Evolutionary conservation across 176 grass and related monocot genomes (phyloP).

Genomic region (Carex myosuroides): DNA sequence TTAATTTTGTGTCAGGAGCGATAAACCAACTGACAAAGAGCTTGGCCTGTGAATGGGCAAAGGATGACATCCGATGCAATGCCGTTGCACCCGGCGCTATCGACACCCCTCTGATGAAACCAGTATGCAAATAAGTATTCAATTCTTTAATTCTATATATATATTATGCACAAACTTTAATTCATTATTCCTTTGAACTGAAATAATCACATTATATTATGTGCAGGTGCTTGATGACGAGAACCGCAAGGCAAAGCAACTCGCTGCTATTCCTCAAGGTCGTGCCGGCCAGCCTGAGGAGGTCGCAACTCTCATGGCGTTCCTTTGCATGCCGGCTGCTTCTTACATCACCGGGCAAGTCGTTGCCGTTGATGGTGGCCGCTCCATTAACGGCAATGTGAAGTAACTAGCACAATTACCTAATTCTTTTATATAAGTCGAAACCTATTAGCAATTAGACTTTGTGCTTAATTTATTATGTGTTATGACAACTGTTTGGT

Average conservation of each 20-base stretch:
- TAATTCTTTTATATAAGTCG: neutral
- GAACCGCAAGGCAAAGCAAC: slow-evolving; percentile 7
- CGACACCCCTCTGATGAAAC: slow-evolving; percentile 23
- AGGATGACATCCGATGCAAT: slow-evolving; percentile 24
- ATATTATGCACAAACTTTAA: neutral
- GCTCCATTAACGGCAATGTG: slow-evolving; percentile 5
- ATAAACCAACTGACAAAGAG: slow-evolving; percentile 35
- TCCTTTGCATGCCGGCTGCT: slow-evolving; percentile 25
- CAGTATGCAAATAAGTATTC: neutral
- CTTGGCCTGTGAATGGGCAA: slow-evolving; percentile 31
- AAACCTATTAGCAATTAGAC: too few relatives aligned
- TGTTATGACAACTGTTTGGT: too few relatives aligned
- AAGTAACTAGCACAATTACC: neutral
- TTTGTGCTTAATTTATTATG: too few relatives aligned
- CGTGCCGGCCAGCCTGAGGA: slow-evolving; percentile 18
- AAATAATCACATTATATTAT: neutral
- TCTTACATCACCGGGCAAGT: slow-evolving; percentile 27
- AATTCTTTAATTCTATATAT: neutral
- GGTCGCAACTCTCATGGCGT: slow-evolving; percentile 7
- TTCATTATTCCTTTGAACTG: neutral
- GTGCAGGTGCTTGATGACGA: slow-evolving; percentile 9
- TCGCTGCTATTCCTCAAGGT: slow-evolving; percentile 10
- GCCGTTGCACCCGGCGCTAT: slow-evolving; percentile 23
- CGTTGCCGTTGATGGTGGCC: slow-evolving; percentile 15
- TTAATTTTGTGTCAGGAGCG: neutral